A percentile compares a stretch with the other conserved stretches of the same genome.
phyloP scores from a whole-genome alignment of 768 basidiomycete genomes.

The Tubosaeta sp. region DNA sequence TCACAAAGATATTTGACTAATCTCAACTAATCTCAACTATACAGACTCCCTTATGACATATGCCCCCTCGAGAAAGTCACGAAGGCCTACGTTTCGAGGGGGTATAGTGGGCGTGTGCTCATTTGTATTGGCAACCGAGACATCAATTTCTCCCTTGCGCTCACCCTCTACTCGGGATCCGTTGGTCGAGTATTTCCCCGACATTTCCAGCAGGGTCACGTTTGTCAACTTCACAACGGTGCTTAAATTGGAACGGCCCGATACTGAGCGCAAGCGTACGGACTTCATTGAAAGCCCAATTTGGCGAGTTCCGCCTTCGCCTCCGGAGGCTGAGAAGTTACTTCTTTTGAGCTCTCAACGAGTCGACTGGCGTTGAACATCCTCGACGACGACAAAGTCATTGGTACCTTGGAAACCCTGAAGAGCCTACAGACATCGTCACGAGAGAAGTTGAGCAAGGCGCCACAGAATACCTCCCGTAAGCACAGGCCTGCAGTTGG shows the following conservation, averaged over 20 bases:
- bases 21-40: no score
- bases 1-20: no score
- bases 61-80: no score
- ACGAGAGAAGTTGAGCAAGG: constrained; percentile 97
- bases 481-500: constrained; percentile 95
- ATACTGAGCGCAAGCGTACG: constrained; percentile 91
- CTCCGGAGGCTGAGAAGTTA: constrained; percentile 90
- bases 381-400: constrained; percentile 97
- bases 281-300: constrained; percentile 97
- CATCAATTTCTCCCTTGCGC: constrained; percentile 99
- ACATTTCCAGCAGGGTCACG: constrained; percentile 95
- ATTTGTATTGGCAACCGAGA: constrained; percentile 97
- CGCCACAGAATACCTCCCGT: constrained; percentile 87
- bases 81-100: no score
- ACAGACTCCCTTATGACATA: no score
- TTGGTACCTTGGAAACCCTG: constrained; percentile 93
- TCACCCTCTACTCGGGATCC: constrained; percentile 95
- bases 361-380: constrained; percentile 96
- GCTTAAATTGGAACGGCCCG: constrained; percentile 93
- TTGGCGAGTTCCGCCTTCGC: constrained; percentile 94
- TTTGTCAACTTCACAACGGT: constrained; percentile 99
- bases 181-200: constrained; percentile 95
- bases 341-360: constrained; percentile 93
- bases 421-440: constrained; percentile 91
- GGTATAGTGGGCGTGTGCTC: constrained; percentile 94